Conservation (phyloP, 1,139 yeast genomes). For the Debaryomycetaceae sp. region DNA sequence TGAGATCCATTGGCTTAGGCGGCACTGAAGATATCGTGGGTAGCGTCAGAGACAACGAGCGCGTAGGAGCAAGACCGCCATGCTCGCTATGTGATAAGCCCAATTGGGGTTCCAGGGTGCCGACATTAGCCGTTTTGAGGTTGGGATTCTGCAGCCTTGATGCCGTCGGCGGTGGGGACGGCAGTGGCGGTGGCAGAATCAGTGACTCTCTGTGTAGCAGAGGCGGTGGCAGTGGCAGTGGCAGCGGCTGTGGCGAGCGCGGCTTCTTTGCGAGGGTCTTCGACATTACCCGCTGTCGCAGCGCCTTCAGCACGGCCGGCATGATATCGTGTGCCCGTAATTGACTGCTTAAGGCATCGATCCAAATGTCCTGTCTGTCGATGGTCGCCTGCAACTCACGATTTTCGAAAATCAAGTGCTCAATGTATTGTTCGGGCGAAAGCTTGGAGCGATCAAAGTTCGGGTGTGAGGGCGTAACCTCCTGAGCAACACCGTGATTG, state of each 20-base stretch:
- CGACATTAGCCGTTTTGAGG: no score
- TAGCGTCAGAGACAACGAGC: no score
- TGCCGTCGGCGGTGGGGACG: constrained; percentile 1
- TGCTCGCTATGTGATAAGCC: no score
- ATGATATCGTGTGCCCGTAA: constrained; percentile 9
- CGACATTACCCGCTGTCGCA: constrained; percentile 1
- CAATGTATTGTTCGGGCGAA: constrained; percentile 31
- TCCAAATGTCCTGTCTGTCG: constrained; percentile 10
- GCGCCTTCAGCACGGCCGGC: constrained; percentile 4
- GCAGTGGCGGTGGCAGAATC: neutral
- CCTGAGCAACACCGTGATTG: no score
- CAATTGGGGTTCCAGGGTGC: no score
- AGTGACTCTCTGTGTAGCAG: constrained; percentile 1
- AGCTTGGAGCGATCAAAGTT: constrained; percentile 29
- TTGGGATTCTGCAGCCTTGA: no score
- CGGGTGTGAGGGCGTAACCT: constrained; percentile 34
- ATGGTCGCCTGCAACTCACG: constrained; percentile 24
- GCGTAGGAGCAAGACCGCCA: no score
- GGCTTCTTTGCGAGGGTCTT: neutral
- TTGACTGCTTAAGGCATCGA: constrained; percentile 17
- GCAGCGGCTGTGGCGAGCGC: neutral
- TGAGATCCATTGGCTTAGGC: no score
- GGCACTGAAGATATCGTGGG: no score
- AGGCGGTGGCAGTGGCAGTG: neutral
- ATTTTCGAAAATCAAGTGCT: constrained; percentile 34